Base-by-base conservation (phyloP, 495 filamentous ascomycete genomes). In the Podospora pseudoanserina region DNA sequence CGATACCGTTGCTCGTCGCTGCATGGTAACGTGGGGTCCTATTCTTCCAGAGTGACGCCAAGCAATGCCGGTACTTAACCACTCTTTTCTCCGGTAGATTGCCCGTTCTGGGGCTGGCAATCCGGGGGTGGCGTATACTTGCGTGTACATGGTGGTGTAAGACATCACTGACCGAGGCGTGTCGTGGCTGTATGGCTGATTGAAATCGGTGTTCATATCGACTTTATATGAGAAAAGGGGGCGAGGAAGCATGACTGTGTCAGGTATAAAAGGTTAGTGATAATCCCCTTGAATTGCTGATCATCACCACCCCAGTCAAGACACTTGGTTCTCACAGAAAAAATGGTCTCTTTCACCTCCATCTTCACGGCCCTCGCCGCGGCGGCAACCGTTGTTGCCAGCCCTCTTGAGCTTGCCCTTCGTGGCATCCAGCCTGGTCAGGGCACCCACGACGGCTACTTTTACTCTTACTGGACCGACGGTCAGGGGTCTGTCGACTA, bases 391-490 rank as follows among this genome's bases (percentile, higher is more conserved):
- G 61, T 63, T 19, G 32, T 49, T 26, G 61, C 61, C 32, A 19
- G 16, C 61, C 61, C 61, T 20, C 61, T 63, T 3, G 61, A 63
- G 32, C 61, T 63, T 18, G 30, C 30, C 30, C 32, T 20, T 15
- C 61, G 61, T 19, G 61, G 61, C 61, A 63, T 63, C 60, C 63
- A 66, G 30, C 69, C 63, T 60, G 72, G 78, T 60, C 84, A 82
- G 32, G 84, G 86, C 63, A 83, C 76, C 44, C 79, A 82, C 76
- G 83, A 85, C 67, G 85, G 84, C 64, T 87, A 79, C 75, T 87
- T 86, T 74, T 89, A 86, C 73, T 84, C 80, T 32, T 87, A 83
- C 80, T 87, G 85, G 84, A 87, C 84, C 54, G 82, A 88, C 64
- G 80, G 80, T 7, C 79, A 78, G 60, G 82, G 80, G 32, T 72